phyloP scores from a whole-genome alignment of 106 monocot genomes.

The Chionographis japonica region DNA sequence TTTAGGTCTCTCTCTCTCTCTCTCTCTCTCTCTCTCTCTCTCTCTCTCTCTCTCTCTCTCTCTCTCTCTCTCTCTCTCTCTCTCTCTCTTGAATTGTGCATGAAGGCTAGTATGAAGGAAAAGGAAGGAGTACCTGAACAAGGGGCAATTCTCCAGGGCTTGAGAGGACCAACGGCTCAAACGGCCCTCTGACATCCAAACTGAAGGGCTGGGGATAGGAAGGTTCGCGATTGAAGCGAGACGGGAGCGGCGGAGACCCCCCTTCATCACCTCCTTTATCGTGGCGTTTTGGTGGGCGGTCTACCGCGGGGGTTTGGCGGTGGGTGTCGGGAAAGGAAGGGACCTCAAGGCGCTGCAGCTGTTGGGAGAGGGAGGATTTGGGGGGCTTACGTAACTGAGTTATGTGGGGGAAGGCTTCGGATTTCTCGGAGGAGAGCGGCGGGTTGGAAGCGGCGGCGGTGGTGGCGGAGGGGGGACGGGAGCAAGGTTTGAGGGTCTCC shows the following conservation, averaged over 20 bases:
- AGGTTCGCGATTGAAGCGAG: conserved; percentile 1
- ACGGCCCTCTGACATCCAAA: conserved; percentile 44
- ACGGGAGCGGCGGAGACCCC: background rate
- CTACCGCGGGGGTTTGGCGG: background rate
- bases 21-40: too few relatives aligned
- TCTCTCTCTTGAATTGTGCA: too few relatives aligned
- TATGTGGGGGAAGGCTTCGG: too few relatives aligned
- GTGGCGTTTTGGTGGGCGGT: background rate
- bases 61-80: too few relatives aligned
- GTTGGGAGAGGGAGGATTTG: conserved; percentile 71
- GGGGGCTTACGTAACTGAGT: conserved; percentile 51
- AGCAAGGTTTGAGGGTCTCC: conserved; percentile 42
- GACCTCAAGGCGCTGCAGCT: conserved; percentile 62
- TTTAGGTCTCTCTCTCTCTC: too few relatives aligned
- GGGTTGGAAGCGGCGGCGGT: conserved; percentile 1
- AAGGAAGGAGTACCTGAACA: conserved; percentile 37
- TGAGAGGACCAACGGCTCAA: conserved; percentile 75
- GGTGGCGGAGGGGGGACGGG: conserved; percentile 15
- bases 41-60: too few relatives aligned
- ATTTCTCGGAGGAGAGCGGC: background rate
- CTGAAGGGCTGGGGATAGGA: conserved; percentile 8
- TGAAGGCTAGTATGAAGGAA: too few relatives aligned
- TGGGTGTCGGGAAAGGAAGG: conserved; percentile 4
- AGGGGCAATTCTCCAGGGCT: conserved; percentile 40
- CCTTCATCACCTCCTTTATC: conserved; percentile 14